These are phyloP conservation scores for Drechmeria coniospora DNA, from an alignment of 2,329 filamentous ascomycete species.

Conservation along the genomic window DNA sequence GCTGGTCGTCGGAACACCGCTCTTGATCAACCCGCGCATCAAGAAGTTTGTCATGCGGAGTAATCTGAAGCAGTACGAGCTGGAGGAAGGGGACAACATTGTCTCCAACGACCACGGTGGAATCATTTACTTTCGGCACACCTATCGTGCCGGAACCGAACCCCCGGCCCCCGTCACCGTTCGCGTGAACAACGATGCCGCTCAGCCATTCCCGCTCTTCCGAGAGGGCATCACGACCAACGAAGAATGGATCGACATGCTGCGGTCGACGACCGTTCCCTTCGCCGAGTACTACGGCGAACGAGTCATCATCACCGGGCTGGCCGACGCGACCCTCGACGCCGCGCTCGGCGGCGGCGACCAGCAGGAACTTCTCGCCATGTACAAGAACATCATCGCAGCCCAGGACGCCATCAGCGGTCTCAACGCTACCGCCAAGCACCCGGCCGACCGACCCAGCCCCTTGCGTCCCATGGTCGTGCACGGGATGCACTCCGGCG, in stretches of 20 bases:
- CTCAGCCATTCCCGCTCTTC: conserved; percentile 4
- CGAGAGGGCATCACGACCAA: conserved; percentile 1
- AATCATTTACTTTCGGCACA: conserved; percentile 4
- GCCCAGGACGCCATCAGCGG: conserved; percentile 3
- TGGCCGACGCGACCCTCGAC: not conserved
- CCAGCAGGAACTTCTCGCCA: not conserved
- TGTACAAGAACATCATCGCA: conserved; percentile 2
- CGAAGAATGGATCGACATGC: conserved; percentile 1
- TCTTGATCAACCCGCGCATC: not conserved
- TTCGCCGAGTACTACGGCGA: conserved; percentile 3
- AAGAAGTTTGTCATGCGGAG: not conserved
- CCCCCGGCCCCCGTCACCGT: not conserved
- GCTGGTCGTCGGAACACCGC: conserved; percentile 2
- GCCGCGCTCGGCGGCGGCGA: not conserved
- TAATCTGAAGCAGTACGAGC: not conserved
- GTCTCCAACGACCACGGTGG: not conserved
- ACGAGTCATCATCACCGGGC: conserved; percentile 3
- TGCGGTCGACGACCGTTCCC: conserved; percentile 1
- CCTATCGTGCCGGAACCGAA: not conserved
- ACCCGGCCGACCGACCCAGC: conserved; percentile 1
- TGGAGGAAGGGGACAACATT: not conserved
- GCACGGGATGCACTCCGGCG: not conserved
- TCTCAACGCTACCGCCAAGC: not conserved
- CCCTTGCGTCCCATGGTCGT: conserved; percentile 3
- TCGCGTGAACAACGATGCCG: not conserved